Conservation (phyloP, 2,329 filamentous ascomycete species). For the Fusarium sp. region DNA sequence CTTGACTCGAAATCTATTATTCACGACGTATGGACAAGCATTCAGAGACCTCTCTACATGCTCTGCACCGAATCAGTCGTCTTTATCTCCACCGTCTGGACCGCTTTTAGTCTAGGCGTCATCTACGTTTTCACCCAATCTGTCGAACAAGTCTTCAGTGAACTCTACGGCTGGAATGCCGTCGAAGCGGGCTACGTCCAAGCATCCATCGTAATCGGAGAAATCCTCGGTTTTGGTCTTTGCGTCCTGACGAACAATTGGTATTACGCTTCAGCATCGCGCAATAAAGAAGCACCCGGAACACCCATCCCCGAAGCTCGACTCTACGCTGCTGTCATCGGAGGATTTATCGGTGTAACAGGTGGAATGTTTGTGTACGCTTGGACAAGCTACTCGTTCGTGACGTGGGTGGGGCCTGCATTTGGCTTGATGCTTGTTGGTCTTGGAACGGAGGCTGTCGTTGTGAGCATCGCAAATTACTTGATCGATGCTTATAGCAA, state of each 20-base stretch:
- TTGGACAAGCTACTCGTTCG: conserved; percentile 25
- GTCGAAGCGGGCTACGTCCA: conserved; percentile 27
- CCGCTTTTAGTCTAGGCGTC: conserved; percentile 16
- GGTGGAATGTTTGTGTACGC: conserved; percentile 36
- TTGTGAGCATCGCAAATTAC: conserved; percentile 33
- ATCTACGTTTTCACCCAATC: conserved; percentile 33
- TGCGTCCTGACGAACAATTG: conserved; percentile 25
- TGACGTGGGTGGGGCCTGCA: conserved; percentile 25
- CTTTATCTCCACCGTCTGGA: conserved; percentile 20
- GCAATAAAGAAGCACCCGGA: conserved; percentile 21
- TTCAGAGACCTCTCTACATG: conserved; percentile 28
- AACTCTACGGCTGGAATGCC: conserved; percentile 24
- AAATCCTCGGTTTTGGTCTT: conserved; percentile 21
- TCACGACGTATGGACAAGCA: conserved; percentile 9
- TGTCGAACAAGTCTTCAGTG: conserved; percentile 25
- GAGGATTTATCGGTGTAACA: conserved; percentile 23
- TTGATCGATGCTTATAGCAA: conserved; percentile 35
- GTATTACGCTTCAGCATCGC: conserved; percentile 35
- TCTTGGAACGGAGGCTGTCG: conserved; percentile 23
- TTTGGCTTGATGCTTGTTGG: conserved; percentile 30
- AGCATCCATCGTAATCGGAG: conserved; percentile 25
- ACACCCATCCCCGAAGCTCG: conserved; percentile 36
- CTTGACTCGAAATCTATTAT: conserved; percentile 21
- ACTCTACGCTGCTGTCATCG: conserved; percentile 24
- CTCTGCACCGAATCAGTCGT: conserved; percentile 28